These are phyloP conservation scores for Metschnikowia bowlesiae DNA, from an alignment of 805 yeast genomes.

Conservation along the genomic window DNA sequence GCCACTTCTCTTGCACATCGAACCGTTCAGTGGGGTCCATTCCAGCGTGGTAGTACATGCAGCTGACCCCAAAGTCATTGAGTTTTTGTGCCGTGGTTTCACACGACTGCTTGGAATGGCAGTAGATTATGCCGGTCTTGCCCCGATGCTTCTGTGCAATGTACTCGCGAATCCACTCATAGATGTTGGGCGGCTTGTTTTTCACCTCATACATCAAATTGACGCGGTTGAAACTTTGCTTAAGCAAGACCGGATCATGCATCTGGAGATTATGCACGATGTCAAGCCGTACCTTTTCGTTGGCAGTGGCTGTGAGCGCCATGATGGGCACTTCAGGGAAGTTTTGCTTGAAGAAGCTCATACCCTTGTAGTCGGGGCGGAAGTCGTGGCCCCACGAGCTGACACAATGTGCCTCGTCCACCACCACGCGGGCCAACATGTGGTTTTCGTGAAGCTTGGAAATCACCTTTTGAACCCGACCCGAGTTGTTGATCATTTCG, in stretches of 20 bases:
- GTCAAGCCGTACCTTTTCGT: constrained; percentile 81
- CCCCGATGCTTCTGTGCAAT: constrained; percentile 48
- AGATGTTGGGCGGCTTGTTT: constrained; percentile 53
- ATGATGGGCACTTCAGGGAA: constrained; percentile 84
- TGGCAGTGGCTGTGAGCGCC: constrained; percentile 98
- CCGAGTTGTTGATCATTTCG: constrained; percentile 82
- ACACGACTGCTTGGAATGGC: constrained; percentile 86
- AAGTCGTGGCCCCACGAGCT: constrained; percentile 99
- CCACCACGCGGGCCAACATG: constrained; percentile 76
- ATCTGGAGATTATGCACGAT: constrained; percentile 73
- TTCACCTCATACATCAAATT: constrained; percentile 77
- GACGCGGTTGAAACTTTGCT: constrained; percentile 89
- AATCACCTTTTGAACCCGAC: constrained; percentile 61
- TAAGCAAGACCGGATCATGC: constrained; percentile 57
- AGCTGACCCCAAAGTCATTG: constrained; percentile 53
- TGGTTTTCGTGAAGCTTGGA: constrained; percentile 49
- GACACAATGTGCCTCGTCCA: constrained; percentile 98
- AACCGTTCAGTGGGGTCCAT: constrained; percentile 74
- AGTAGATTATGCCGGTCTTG: constrained; percentile 84
- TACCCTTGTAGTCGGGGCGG: constrained; percentile 87
- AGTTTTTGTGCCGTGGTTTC: constrained; percentile 72
- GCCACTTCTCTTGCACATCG: constrained; percentile 79
- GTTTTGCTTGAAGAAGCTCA: constrained; percentile 64
- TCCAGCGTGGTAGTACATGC: constrained; percentile 92
- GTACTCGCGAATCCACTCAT: constrained; percentile 56